phyloP scores from a whole-genome alignment of 352 stramenopile genomes.

The Phytophthora litchii region DNA sequence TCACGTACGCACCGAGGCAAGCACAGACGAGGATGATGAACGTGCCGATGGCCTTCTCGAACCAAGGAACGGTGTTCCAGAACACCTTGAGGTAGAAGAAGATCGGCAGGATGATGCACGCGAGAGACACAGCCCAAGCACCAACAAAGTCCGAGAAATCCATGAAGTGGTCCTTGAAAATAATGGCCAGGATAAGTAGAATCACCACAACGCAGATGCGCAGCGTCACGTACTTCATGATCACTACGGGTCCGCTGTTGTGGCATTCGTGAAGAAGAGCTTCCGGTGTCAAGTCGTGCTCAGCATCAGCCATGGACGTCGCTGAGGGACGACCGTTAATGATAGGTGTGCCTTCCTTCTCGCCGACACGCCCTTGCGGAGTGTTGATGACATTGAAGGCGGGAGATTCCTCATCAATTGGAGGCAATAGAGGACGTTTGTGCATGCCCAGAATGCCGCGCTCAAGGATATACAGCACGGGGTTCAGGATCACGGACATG shows the following conservation, averaged over 20 bases:
- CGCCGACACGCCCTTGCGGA: constrained; percentile 16
- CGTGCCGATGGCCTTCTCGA: constrained; percentile 38
- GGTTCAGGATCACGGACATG: constrained; percentile 63
- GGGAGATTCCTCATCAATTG: constrained; percentile 38
- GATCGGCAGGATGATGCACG: constrained; percentile 69
- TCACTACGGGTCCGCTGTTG: constrained; percentile 36
- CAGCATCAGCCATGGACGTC: constrained; percentile 37
- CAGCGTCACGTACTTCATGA: constrained; percentile 42
- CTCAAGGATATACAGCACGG: constrained; percentile 65
- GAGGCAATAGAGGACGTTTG: constrained; percentile 37
- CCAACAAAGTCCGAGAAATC: constrained; percentile 70
- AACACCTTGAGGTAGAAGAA: constrained; percentile 72
- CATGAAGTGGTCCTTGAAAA: constrained; percentile 65
- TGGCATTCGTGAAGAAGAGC: constrained; percentile 38
- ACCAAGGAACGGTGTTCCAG: constrained; percentile 43
- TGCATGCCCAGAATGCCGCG: constrained; percentile 63
- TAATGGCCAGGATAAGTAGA: constrained; percentile 45
- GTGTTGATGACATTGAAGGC: constrained; percentile 34
- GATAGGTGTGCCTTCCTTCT: constrained; percentile 19
- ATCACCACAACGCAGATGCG: constrained; percentile 46
- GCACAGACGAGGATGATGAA: constrained; percentile 41
- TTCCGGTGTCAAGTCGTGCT: constrained; percentile 37
- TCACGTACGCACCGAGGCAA: constrained; percentile 45
- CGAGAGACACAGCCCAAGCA: constrained; percentile 53
- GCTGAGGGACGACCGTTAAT: constrained; percentile 23